Evolutionary conservation across 768 basidiomycete species (phyloP).

Genomic region (Termitomyces bulborhizus): DNA sequence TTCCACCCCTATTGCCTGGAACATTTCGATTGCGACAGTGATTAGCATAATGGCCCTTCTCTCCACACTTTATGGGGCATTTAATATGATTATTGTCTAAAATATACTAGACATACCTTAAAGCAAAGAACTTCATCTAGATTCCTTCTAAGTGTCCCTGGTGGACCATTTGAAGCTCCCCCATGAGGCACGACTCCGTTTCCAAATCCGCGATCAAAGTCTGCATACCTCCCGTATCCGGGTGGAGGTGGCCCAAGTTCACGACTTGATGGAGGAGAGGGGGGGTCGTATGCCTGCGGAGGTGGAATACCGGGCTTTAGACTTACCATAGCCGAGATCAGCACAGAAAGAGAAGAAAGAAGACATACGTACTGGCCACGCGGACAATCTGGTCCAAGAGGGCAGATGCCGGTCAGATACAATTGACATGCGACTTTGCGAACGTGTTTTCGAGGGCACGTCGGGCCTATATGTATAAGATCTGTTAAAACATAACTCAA

Average conservation of each 20-base stretch:
- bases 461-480: conserved; percentile 56
- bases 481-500: conserved; percentile 1
- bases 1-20: conserved; percentile 85
- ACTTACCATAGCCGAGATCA: conserved; percentile 32
- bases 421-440: conserved; percentile 85
- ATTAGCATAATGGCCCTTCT: conserved; percentile 94
- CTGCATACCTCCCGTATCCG: conserved; percentile 81
- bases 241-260: conserved; percentile 90
- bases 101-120: conserved; percentile 46
- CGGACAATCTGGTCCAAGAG: conserved; percentile 81
- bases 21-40: conserved; percentile 88
- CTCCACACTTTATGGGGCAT: conserved; percentile 58
- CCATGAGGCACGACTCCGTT: conserved; percentile 21
- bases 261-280: conserved; percentile 65
- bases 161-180: conserved; percentile 19
- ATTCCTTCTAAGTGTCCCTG: conserved; percentile 54
- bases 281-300: conserved; percentile 44
- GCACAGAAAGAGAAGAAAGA: conserved; percentile 3
- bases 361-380: conserved; percentile 72
- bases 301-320: conserved; percentile 46
- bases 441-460: conserved; percentile 89
- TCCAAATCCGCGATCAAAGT: conserved; percentile 55
- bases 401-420: conserved; percentile 92
- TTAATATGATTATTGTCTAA: neutral
- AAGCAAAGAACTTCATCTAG: conserved; percentile 83